Conservation (phyloP, 2,329 filamentous ascomycete species). For the Xylaria sp. region DNA sequence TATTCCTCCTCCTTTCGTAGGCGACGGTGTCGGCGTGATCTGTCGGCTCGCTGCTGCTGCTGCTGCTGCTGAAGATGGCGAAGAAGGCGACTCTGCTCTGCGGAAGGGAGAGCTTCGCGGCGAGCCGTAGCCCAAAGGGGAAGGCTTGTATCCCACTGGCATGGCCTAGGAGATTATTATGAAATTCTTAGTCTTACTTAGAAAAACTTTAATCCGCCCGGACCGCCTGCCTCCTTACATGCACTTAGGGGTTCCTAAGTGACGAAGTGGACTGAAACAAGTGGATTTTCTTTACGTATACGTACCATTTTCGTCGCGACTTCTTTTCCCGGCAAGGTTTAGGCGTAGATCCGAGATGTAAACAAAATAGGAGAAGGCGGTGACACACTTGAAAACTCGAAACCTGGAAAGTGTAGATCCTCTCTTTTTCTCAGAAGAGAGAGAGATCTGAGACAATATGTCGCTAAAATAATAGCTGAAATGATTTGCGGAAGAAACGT, state of each 20-base stretch:
- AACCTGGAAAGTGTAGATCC: neutral
- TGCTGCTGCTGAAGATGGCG: slow-evolving; percentile 68
- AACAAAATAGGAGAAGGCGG: slow-evolving; percentile 25
- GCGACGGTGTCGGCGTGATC: slow-evolving; percentile 72
- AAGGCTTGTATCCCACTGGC: slow-evolving; percentile 73
- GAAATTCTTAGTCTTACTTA: slow-evolving; percentile 12
- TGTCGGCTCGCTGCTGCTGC: no score
- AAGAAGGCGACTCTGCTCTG: slow-evolving; percentile 70
- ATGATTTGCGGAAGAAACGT: slow-evolving; percentile 1
- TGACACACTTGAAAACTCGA: neutral
- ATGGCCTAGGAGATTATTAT: slow-evolving; percentile 58
- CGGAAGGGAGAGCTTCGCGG: slow-evolving; percentile 74
- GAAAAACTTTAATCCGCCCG: slow-evolving; percentile 7
- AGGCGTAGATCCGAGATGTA: slow-evolving; percentile 32
- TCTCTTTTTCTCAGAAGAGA: neutral
- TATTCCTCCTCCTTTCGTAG: slow-evolving; percentile 57
- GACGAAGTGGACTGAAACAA: slow-evolving; percentile 30
- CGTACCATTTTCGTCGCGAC: slow-evolving; percentile 46
- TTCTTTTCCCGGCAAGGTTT: slow-evolving; percentile 23
- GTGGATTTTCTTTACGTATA: slow-evolving; percentile 38
- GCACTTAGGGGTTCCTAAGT: slow-evolving; percentile 17
- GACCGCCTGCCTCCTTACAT: no score
- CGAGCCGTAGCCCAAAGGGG: slow-evolving; percentile 76
- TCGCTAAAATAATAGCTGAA: neutral
- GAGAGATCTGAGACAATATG: neutral